Conservation (phyloP, 1,139 yeast species). For the Hansenula anomala region DNA sequence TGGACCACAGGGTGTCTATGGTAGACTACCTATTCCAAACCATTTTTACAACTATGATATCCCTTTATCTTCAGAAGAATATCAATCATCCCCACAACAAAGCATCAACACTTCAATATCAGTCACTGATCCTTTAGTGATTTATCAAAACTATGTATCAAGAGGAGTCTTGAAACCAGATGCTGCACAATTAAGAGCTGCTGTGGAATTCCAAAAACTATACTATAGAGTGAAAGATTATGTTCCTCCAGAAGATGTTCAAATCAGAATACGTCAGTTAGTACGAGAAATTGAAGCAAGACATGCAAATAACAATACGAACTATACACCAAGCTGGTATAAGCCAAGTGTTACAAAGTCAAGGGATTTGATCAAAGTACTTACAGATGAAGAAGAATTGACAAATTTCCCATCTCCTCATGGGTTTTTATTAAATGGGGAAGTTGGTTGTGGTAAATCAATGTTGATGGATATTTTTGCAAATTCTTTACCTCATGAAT, state of each 20-base stretch:
- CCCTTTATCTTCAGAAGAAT: neutral
- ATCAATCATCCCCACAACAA: neutral
- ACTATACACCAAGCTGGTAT: slow-evolving; percentile 14
- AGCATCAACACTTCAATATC: slow-evolving; percentile 23
- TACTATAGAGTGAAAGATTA: slow-evolving; percentile 58
- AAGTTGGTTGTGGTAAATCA: slow-evolving; percentile 74
- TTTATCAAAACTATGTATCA: slow-evolving; percentile 51
- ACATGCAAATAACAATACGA: slow-evolving; percentile 7
- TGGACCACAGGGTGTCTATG: slow-evolving; percentile 3
- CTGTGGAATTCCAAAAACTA: slow-evolving; percentile 59
- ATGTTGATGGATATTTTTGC: slow-evolving; percentile 74
- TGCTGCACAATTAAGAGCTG: slow-evolving; percentile 55
- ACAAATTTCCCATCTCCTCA: slow-evolving; percentile 54
- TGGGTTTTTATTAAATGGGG: slow-evolving; percentile 65
- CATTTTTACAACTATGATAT: slow-evolving; percentile 1
- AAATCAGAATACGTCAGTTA: slow-evolving; percentile 41
- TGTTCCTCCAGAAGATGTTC: slow-evolving; percentile 48
- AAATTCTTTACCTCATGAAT: slow-evolving; percentile 52
- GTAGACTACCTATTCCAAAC: slow-evolving; percentile 2
- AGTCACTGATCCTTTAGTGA: slow-evolving; percentile 59
- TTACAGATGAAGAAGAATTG: slow-evolving; percentile 63
- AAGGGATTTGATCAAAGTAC: slow-evolving; percentile 38
- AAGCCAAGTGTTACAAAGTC: slow-evolving; percentile 19
- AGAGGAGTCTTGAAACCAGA: slow-evolving; percentile 51
- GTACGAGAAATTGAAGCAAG: slow-evolving; percentile 40